A percentile compares a stretch with the other conserved stretches of the same genome.
Conservation (phyloP, 345 rosid species). For the Sisymbrium irio region DNA sequence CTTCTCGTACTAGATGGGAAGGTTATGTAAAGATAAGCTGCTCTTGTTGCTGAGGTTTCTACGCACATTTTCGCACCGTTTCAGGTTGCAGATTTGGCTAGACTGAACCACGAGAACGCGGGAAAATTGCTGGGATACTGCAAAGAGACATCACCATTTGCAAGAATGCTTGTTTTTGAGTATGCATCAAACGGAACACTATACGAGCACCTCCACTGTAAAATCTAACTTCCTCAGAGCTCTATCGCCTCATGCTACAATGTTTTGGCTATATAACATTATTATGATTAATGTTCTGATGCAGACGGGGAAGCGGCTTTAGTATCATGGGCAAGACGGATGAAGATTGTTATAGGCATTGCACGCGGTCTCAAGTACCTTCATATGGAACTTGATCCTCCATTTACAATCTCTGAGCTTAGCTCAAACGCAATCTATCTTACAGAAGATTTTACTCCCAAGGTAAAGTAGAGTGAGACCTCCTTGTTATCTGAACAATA, state of each 20-base stretch:
- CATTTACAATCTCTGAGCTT: slow-evolving; percentile 87
- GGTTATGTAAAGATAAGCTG: not conserved
- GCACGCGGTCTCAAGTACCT: slow-evolving; percentile 90
- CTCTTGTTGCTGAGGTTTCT: slow-evolving; percentile 20
- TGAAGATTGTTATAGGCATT: slow-evolving; percentile 83
- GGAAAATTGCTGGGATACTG: slow-evolving; percentile 91
- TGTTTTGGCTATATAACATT: not conserved
- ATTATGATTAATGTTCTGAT: slow-evolving; percentile 1
- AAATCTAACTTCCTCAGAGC: slow-evolving; percentile 26
- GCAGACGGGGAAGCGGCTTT: slow-evolving; percentile 92
- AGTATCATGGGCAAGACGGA: slow-evolving; percentile 83
- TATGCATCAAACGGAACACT: slow-evolving; percentile 96
- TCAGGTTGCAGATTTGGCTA: slow-evolving; percentile 98
- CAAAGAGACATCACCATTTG: slow-evolving; percentile 73
- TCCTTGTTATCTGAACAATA: not conserved
- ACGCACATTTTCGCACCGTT: not conserved
- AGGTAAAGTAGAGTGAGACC: slow-evolving; percentile 46
- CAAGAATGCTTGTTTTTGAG: slow-evolving; percentile 92
- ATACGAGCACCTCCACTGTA: slow-evolving; percentile 95
- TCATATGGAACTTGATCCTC: slow-evolving; percentile 82
- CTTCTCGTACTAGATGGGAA: not conserved
- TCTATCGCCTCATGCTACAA: not conserved
- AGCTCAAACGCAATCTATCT: slow-evolving; percentile 91
- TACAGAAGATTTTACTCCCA: slow-evolving; percentile 92
- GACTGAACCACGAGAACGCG: slow-evolving; percentile 71